Base-by-base conservation (phyloP, 257 asterid species). In the Leonotis leonurus region DNA sequence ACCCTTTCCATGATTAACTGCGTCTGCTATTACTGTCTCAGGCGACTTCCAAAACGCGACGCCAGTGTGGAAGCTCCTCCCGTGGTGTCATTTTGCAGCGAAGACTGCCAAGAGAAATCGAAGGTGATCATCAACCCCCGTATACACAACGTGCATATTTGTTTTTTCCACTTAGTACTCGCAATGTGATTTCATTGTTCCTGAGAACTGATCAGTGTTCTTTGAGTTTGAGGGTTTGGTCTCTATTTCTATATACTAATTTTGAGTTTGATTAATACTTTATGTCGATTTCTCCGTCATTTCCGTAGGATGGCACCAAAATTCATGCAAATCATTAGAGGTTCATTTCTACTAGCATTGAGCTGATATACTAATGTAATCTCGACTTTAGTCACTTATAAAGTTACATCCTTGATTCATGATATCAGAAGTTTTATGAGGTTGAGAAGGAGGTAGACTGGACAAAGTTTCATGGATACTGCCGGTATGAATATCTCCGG, bases 401-500 rank as follows among this genome's bases (percentile, higher is more conserved):
- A 7, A 32, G 37, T 32, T 27, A 53, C 48, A 56, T 21, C 16
- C 27, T 69, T 29, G 62, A 55, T 70, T 75, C 58, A 30, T 76
- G 73, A 51, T 52, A 29, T 66, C 70, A 83, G 89, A 66, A 59
- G 59, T 87, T 87, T 73, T 79, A 61, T 35, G 58, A 74, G 39
- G 72, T 86, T n/a, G 98, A 90, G 80, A 86, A 83, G 77, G 80
- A 75, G 75, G 82, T 81, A 59, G 81, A 85, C 72, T 90, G 94
- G 96, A 88, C 95, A 13, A 71, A 64, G n/a, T 82, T 90, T 29
- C 32, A 82, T 64, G 91, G 82, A 11, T 77, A 88, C 55, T 90
- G 98, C 79, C 70, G 83, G 97, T 90, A 81, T 64, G 81, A 25
- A 50, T 39, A 60, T 76, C 72, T 78, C 44, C n/a, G n/a, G n/a